Conservation (phyloP, 306 rosid species). For the Acacia confusa region DNA sequence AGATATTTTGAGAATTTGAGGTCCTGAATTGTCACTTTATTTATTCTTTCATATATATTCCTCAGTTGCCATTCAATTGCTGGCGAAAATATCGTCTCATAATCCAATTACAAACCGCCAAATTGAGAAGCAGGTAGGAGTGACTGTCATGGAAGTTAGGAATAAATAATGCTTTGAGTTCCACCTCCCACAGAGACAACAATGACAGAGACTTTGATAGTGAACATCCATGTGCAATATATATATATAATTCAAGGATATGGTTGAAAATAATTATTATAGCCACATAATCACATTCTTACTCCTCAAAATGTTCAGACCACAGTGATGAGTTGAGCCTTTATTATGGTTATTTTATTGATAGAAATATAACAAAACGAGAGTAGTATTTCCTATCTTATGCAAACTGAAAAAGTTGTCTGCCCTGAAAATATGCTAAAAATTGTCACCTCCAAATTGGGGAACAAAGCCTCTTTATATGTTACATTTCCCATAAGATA, state of each 20-base stretch:
- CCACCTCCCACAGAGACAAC: conserved; percentile 26
- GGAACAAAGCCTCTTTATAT: background rate
- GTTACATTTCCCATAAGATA: background rate
- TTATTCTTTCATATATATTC: background rate
- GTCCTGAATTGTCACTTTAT: background rate
- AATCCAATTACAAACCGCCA: background rate
- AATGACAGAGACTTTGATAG: background rate
- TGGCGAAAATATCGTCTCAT: background rate
- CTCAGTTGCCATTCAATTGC: background rate
- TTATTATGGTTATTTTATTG: background rate
- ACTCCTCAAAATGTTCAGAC: background rate
- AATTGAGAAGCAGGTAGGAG: background rate
- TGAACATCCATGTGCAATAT: background rate
- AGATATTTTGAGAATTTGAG: background rate
- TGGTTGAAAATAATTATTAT: background rate
- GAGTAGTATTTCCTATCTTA: background rate
- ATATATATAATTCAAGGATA: too few species aligned
- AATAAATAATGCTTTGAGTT: background rate
- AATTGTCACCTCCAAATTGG: background rate
- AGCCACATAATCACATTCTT: background rate
- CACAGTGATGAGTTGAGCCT: background rate
- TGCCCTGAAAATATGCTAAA: background rate
- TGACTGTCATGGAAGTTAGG: background rate
- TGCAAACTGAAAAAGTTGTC: background rate
- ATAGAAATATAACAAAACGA: background rate